A percentile compares a stretch with the other conserved stretches of the same genome.
phyloP scores from a whole-genome alignment of 805 yeast genomes.

The Jamesozyma jinghongensis region DNA sequence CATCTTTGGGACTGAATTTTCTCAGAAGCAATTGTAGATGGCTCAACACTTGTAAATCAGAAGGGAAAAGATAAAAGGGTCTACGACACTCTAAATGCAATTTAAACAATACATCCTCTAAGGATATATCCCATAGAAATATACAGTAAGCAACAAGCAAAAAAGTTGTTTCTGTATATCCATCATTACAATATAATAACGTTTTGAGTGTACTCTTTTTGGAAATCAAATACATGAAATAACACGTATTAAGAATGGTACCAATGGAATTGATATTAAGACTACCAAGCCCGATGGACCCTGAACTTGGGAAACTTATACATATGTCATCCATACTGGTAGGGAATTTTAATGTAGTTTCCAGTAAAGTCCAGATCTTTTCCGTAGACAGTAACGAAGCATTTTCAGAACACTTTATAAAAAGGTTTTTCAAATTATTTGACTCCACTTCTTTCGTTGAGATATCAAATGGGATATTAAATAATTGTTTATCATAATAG shows the following conservation, averaged over 20 bases:
- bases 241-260: slow-evolving; percentile 60
- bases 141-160: slow-evolving; percentile 61
- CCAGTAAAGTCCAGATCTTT: slow-evolving; percentile 17
- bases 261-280: slow-evolving; percentile 56
- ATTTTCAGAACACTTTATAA: slow-evolving; percentile 50
- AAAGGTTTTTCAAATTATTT: slow-evolving; percentile 2
- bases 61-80: slow-evolving; percentile 75
- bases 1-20: slow-evolving; percentile 45
- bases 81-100: slow-evolving; percentile 57
- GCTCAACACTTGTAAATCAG: slow-evolving; percentile 58
- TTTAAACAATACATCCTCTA: slow-evolving; percentile 57
- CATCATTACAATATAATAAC: slow-evolving; percentile 75
- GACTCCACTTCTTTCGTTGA: slow-evolving; percentile 33
- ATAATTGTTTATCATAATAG: slow-evolving; percentile 26
- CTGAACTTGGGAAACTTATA: slow-evolving; percentile 76
- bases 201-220: slow-evolving; percentile 31
- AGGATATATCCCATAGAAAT: slow-evolving; percentile 49
- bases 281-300: slow-evolving; percentile 71
- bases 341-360: slow-evolving; percentile 10
- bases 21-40: slow-evolving; percentile 57
- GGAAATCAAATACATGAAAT: slow-evolving; percentile 31
- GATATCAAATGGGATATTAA: slow-evolving; percentile 43
- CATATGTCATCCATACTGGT: slow-evolving; percentile 7
- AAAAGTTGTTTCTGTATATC: slow-evolving; percentile 86
- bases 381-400: slow-evolving; percentile 42